Evolutionary conservation across 78 protist genomes (phyloP), one percentile per base, ranked within the genome.

Genomic region (Dictyostelium citrinum): DNA sequence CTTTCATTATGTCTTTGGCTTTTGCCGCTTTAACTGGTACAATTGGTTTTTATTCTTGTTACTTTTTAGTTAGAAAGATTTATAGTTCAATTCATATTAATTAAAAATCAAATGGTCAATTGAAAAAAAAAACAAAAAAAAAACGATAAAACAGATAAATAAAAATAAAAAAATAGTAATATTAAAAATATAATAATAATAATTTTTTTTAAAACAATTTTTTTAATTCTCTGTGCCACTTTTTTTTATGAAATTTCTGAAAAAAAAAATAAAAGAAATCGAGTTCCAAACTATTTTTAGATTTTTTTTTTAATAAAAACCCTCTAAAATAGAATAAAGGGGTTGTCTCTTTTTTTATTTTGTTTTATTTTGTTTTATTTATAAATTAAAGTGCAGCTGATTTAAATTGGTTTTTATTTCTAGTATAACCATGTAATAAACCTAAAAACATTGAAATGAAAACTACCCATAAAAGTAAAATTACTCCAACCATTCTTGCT

Each of bases 11-110:
- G 67, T 51, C 94, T 58, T 24, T 95, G 35, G 11, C 81, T 82
- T 98, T 99, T 97, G 98, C 90, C 90, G 90, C 98, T 22, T 76
- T 97, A 91, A 97, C 99, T 0, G 99, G 98, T 22, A 72, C 97
- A 7, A 91, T 97, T 17, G 99, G 99, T 31, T 97, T 84, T 91
- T 82, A 58, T 35, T 95, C 98, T 46, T 81, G 92, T n/a, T 90
- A 88, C 75, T 60, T 27, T 35, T 98, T 98, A 60, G 95, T 97
- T 8, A 39, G 94, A 74, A 95, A 83, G 83, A 98, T 98, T 90
- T 98, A 98, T 93, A 83, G 91, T 79, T 39, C 95, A 24, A 83
- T 98, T 45, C 84, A 84, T 79, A 67, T 94, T 14, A 84, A 88
- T 67, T 94, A 82, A 80, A 22, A 39, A 5, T 39, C 43, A 39